Base-by-base conservation (phyloP, 176 grass and related monocot genomes). In the Paspalum vaginatum region DNA sequence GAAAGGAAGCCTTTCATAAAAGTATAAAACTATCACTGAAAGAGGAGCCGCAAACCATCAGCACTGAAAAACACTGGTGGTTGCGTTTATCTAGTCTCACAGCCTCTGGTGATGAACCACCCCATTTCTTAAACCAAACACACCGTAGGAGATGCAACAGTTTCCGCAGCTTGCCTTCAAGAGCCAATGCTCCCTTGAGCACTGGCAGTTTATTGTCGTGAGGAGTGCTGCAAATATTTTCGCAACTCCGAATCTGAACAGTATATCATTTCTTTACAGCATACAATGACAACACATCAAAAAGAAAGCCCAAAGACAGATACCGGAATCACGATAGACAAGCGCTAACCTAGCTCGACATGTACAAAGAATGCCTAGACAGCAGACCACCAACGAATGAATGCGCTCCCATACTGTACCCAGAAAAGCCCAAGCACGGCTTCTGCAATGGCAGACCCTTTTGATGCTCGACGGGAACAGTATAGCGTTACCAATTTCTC, bases 281-380 rank as follows among this genome's bases (percentile, higher is more conserved):
- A 54, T 90, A 90, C 52, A 89, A 18, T 46, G 49, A 51, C 27
- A 53, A 9, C 59, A 69, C 38, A 62, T 47, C 11, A 55, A 75
- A 84, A 69, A 62, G 6, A 62, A 78, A 10, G 82, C 21, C 2
- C 51, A 68, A 65, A 78, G 74, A 27, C 78, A 82, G 27, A 11
- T 4, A 49, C 37, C 11, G 7, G 3, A 40, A 6, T 18, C 50
- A 65, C 49, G 8, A 70, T 85, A 58, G 2, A 17, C 20, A 66
- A 61, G 11, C 7, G 0, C 73, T 82, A 90, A 61, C 27, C 67
- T 86, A 86, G 24, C 18, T 50, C 61, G 18, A 61, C 37, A 86
- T 62, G 38, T 83, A 79, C 74, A 86, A 73, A 83, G 74, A 85
- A 83, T 83, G 79, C 66, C 79, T 86, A 78, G 72, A 67, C 66